Conservation (phyloP, 1,284 basidiomycete genomes). For the Ganoderma lucidum region DNA sequence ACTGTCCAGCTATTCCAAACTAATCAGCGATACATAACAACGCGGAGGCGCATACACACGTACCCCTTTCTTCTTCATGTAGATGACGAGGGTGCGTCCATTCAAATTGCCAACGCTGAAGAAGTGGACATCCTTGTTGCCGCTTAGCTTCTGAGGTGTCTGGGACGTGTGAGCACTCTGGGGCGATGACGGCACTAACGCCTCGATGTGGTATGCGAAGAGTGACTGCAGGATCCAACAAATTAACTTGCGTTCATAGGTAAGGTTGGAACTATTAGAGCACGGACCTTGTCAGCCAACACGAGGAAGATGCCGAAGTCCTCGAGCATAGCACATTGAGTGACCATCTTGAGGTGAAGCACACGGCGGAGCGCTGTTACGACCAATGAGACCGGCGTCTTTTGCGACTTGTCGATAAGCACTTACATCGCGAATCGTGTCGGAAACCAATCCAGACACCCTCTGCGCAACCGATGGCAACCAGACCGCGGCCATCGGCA, state of each 20-base stretch:
- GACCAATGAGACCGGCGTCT: neutral
- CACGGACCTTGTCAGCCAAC: slow-evolving; percentile 84
- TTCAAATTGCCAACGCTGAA: slow-evolving; percentile 91
- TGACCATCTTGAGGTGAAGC: slow-evolving; percentile 89
- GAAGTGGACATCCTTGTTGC: slow-evolving; percentile 91
- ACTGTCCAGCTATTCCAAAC: slow-evolving; percentile 71
- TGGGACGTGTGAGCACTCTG: slow-evolving; percentile 68
- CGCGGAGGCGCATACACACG: slow-evolving; percentile 34
- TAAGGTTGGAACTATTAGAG: neutral
- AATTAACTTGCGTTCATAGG: neutral
- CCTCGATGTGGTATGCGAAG: slow-evolving; percentile 94
- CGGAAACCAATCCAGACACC: slow-evolving; percentile 98
- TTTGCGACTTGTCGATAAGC: neutral
- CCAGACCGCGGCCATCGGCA: slow-evolving; percentile 82
- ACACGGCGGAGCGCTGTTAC: slow-evolving; percentile 84
- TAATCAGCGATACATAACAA: slow-evolving; percentile 5
- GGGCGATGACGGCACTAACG: slow-evolving; percentile 89
- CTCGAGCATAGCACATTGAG: slow-evolving; percentile 94
- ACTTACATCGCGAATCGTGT: slow-evolving; percentile 83
- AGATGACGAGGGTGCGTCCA: slow-evolving; percentile 89
- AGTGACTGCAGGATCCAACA: slow-evolving; percentile 55
- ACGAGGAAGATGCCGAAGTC: slow-evolving; percentile 97
- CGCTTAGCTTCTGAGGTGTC: slow-evolving; percentile 88
- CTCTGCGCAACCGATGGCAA: slow-evolving; percentile 94
- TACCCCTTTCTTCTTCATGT: slow-evolving; percentile 96